Evolutionary conservation across 2,329 filamentous ascomycete genomes (phyloP), one percentile per base, ranked within the genome.

Genomic region (Stemphylium beticola): DNA sequence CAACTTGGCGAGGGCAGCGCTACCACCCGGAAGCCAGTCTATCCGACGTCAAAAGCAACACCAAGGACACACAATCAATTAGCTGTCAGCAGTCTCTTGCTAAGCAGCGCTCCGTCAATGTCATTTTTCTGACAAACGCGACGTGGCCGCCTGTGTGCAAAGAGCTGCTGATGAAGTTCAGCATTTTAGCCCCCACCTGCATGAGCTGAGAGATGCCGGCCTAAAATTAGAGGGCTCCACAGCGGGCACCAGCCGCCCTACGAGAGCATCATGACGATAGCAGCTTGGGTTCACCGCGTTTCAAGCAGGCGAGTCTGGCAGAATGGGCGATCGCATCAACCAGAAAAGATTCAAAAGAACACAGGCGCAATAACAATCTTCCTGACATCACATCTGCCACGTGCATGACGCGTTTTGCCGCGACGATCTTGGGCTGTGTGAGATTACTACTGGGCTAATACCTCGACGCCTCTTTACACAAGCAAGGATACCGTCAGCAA

Each of bases 361-460:
- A 39, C 43, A 34, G 31, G 49, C 24, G 42, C 38, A 45, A 15
- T n/a, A 15, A 22, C 24, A 15, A 34, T 47, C 34, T 33, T 29
- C 47, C 58, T 65, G 64, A 67, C 63, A 66, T 67, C 59, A 68
- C 56, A 36, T 38, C 48, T 45, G 58, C 60, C 64, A 59, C 57
- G 63, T 63, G 62, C 66, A 68, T 67, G 65, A 68, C 67, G 65
- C 55, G 55, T 65, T 53, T 55, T 49, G 31, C 44, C 49, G 32
- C 32, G 47, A 31, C 43, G 47, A 43, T 53, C 61, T 52, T 55
- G 47, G 46, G 57, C 50, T 41, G 51, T 49, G 52, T 49, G 31
- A 44, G 46, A 40, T 53, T 48, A 49, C 42, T 44, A 53, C 31
- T 44, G 39, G 38, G 56, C 58, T 59, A 57, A 49, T 53, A 39